phyloP scores from a whole-genome alignment of 129 eudicot genomes.

The Chrysanthemum seticuspe region DNA sequence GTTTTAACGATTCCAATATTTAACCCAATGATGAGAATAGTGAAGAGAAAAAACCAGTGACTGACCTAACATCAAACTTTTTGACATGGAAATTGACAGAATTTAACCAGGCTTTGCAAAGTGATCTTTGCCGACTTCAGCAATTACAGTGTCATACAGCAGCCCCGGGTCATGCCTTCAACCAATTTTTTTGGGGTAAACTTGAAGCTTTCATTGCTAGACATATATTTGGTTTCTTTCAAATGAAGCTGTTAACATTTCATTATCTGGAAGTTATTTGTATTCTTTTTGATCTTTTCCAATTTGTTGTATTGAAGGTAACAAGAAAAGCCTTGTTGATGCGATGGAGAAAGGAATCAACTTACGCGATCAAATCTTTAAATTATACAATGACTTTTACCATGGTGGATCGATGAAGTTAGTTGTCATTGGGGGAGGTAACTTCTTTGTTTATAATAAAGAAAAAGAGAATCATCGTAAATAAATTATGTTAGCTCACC shows the following conservation, averaged over 20 bases:
- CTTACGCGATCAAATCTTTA: slow-evolving; percentile 68
- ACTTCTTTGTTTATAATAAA: slow-evolving; percentile 1
- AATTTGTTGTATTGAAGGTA: slow-evolving; percentile 49
- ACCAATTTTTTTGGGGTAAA: slow-evolving; percentile 82
- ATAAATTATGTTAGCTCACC: slow-evolving; percentile 7
- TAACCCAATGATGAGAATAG: slow-evolving; percentile 1
- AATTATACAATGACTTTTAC: slow-evolving; percentile 66
- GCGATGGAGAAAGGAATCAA: slow-evolving; percentile 90
- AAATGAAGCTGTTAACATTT: background rate
- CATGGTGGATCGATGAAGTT: slow-evolving; percentile 83
- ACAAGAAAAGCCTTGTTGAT: slow-evolving; percentile 87
- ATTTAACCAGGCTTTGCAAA: slow-evolving; percentile 88
- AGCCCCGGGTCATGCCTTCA: slow-evolving; percentile 75
- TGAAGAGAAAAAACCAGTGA: slow-evolving; percentile 2
- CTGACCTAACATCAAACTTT: slow-evolving; percentile 24
- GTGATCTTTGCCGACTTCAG: slow-evolving; percentile 88
- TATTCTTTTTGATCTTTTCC: slow-evolving; percentile 6
- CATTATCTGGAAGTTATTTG: background rate
- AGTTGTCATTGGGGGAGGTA: slow-evolving; percentile 93
- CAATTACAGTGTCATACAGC: slow-evolving; percentile 97
- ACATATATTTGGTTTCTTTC: background rate
- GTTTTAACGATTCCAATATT: background rate
- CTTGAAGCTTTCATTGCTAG: background rate
- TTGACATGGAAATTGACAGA: slow-evolving; percentile 40
- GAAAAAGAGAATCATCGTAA: background rate